Evolutionary conservation across 2,329 filamentous ascomycete species (phyloP), one percentile per base, ranked within the genome.

Genomic region (Conoideocrella luteorostrata): DNA sequence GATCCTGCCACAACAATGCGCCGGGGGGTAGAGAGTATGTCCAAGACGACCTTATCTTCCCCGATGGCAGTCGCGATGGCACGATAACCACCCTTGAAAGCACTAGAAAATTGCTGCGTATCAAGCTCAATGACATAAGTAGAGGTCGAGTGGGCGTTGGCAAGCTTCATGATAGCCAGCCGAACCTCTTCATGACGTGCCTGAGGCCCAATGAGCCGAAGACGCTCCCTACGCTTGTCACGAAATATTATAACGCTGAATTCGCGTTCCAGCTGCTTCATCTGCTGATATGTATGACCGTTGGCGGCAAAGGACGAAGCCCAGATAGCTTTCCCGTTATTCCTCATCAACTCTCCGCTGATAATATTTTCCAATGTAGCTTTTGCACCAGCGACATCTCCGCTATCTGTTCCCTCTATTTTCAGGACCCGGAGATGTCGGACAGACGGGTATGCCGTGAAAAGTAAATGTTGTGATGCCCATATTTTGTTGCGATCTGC

Each of bases 351-450:
- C 3, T 43, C 48, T 4, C 67, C 68, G 7, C 46, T 45, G 21
- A 70, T 38, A 7, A 69, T 57, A 2, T 41, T 43, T 5, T 65
- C 57, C 6, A 69, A 51, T 5, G 34, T 48, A 1, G 53, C 49
- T 29, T 63, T 65, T 3, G 65, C 63, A 7, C 47, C 44, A 2
- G 54, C 56, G 5, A 70, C 58, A 2, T 50, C 46, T 35, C 56
- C 53, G 5, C 48, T 47, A 18, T 50, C 44, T 4, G 61, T 55
- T 0, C 67, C 63, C 47, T 69, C 66, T 15, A 72, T 46, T 43
- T 63, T 66, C 24, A 72, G 43, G 5, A 59, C 54, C 4, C 53
- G 55, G 36, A 63, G 61, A 53, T 22, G 12, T 3, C 21, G 12
- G 3, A n/a, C 26, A 22, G 28, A 28, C 6, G 15, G 21, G 23